These are phyloP conservation scores for Trichomonascaceae sp. DNA, from an alignment of 1,139 yeast species.

Conservation along the genomic window DNA sequence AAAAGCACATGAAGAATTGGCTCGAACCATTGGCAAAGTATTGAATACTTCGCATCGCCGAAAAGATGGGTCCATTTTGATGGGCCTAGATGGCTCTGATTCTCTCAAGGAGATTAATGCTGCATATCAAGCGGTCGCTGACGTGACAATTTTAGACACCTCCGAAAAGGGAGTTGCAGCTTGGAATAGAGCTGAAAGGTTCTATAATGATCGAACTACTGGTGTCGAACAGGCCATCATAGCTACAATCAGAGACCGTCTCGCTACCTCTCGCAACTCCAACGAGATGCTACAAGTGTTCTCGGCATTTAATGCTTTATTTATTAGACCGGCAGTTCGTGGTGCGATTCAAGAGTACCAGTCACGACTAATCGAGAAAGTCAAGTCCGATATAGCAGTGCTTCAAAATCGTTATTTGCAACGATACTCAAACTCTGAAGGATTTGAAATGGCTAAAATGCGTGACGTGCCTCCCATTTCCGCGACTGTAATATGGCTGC, in stretches of 20 bases:
- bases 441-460: constrained; percentile 32
- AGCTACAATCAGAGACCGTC: constrained; percentile 34
- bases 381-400: constrained; percentile 41
- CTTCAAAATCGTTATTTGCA: constrained; percentile 39
- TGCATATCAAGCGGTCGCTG: constrained; percentile 39
- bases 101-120: constrained; percentile 35
- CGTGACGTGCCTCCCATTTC: constrained; percentile 46
- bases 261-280: constrained; percentile 39
- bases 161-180: constrained; percentile 29
- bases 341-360: constrained; percentile 54
- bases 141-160: constrained; percentile 38
- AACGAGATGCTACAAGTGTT: constrained; percentile 48
- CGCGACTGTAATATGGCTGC: constrained; percentile 45
- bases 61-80: constrained; percentile 15
- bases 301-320: constrained; percentile 42
- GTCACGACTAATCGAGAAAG: constrained; percentile 40
- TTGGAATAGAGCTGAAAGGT: constrained; percentile 40
- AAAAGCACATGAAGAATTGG: constrained; percentile 48
- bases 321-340: constrained; percentile 47
- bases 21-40: constrained; percentile 35
- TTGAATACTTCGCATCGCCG: constrained; percentile 25
- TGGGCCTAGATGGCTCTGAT: constrained; percentile 21
- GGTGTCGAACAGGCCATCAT: constrained; percentile 44
- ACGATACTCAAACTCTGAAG: constrained; percentile 33
- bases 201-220: constrained; percentile 40